These are phyloP conservation scores for Sarocladiaceae sp. DNA, from an alignment of 2,329 filamentous ascomycete species.

Conservation along the genomic window DNA sequence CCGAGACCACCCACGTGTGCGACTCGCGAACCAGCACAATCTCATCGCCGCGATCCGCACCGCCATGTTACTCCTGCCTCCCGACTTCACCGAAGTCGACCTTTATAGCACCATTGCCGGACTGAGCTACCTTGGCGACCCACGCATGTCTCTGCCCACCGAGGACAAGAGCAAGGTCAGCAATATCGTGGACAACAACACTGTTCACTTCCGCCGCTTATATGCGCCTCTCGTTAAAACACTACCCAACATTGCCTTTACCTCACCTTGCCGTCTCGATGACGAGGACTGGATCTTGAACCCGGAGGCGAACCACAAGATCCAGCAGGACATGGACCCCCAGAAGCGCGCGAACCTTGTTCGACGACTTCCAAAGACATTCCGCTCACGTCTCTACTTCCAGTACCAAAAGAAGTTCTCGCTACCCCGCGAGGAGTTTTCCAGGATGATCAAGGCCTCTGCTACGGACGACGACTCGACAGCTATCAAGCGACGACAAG, in stretches of 20 bases:
- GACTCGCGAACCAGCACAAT: conserved; percentile 93
- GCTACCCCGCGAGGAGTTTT: conserved; percentile 78
- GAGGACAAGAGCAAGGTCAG: conserved; percentile 89
- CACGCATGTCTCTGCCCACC: conserved; percentile 85
- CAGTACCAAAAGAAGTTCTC: conserved; percentile 87
- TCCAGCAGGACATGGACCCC: conserved; percentile 90
- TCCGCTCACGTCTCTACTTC: conserved; percentile 87
- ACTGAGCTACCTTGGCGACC: conserved; percentile 90
- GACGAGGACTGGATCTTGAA: conserved; percentile 34
- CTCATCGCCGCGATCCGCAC: conserved; percentile 86
- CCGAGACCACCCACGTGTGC: conserved; percentile 84
- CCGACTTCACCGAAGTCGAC: conserved; percentile 76
- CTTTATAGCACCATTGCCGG: conserved; percentile 88
- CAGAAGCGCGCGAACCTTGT: conserved; percentile 94
- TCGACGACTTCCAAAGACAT: conserved; percentile 75
- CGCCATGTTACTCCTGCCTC: conserved; percentile 77
- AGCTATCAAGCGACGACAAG: conserved; percentile 66
- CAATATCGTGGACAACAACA: conserved; percentile 90
- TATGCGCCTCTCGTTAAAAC: conserved; percentile 87
- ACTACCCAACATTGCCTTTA: conserved; percentile 80
- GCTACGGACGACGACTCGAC: conserved; percentile 59
- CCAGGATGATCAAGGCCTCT: conserved; percentile 73
- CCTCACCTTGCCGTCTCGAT: conserved; percentile 41
- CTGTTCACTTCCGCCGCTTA: conserved; percentile 83
- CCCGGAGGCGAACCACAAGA: conserved; percentile 52